A percentile compares a stretch with the other conserved stretches of the same genome.
These are phyloP conservation scores for Melampsora americana DNA, from an alignment of 1,284 basidiomycete genomes.

Conservation along the genomic window DNA sequence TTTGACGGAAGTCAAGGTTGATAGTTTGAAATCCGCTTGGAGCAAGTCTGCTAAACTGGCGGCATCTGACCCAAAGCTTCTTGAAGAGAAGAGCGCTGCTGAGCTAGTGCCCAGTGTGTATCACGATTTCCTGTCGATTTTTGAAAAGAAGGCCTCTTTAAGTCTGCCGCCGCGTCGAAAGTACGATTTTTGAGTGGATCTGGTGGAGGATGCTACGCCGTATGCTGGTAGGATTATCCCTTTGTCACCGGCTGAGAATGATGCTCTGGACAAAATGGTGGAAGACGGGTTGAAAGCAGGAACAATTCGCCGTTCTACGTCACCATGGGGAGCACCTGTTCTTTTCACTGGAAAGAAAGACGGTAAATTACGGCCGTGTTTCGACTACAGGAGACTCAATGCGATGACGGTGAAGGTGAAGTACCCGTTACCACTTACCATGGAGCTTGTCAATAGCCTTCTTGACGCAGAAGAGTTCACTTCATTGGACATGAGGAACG, in stretches of 20 bases:
- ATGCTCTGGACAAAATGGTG: background rate
- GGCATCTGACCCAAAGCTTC: background rate
- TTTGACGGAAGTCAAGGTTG: too few species aligned
- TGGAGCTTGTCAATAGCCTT: constrained; percentile 7
- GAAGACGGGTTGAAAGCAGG: background rate
- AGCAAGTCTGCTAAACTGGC: background rate
- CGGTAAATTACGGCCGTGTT: background rate
- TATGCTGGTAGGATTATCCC: constrained; percentile 4
- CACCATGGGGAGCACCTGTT: constrained; percentile 4
- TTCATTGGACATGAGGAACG: background rate
- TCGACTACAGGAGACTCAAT: constrained; percentile 47
- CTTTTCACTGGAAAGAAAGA: constrained; percentile 60
- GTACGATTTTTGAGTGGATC: background rate
- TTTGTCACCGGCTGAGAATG: constrained; percentile 3
- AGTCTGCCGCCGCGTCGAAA: background rate
- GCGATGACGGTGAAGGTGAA: background rate
- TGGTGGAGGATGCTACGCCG: background rate
- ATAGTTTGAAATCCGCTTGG: too few species aligned
- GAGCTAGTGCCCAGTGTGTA: background rate
- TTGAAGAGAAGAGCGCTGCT: background rate
- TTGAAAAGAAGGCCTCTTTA: background rate
- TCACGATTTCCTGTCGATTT: constrained; percentile 9
- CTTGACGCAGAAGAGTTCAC: constrained; percentile 8
- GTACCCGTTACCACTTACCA: constrained; percentile 1
- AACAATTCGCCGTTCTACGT: constrained; percentile 1